Conservation (phyloP, 371 early-diverging fungal genomes). For the Gilbertella persicaria region DNA sequence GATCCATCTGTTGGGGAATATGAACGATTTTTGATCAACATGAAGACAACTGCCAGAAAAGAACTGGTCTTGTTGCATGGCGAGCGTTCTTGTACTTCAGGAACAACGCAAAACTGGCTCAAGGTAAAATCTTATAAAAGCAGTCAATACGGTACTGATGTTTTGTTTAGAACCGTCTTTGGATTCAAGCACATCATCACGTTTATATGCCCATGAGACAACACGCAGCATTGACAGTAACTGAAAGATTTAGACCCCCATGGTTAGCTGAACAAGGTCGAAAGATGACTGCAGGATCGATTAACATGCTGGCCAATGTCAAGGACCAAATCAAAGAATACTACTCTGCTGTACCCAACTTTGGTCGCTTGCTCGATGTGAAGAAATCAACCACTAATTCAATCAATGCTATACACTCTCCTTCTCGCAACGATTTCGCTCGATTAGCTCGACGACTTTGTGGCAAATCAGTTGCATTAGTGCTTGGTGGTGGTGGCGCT, state of each 20-base stretch:
- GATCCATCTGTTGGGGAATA: conserved; percentile 90
- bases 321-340: conserved; percentile 73
- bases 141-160: neutral
- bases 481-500: conserved; percentile 98
- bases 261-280: conserved; percentile 55
- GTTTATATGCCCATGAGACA: conserved; percentile 82
- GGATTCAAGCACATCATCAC: conserved; percentile 98
- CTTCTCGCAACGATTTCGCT: conserved; percentile 68
- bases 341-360: conserved; percentile 49
- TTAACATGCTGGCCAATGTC: conserved; percentile 60
- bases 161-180: conserved; percentile 65
- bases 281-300: conserved; percentile 55
- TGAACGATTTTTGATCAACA: conserved; percentile 86
- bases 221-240: conserved; percentile 19
- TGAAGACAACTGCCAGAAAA: conserved; percentile 96
- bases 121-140: conserved; percentile 44
- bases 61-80: conserved; percentile 91
- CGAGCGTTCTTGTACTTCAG: conserved; percentile 73
- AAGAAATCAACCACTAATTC: conserved; percentile 29
- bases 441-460: conserved; percentile 93
- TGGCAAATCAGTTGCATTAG: conserved; percentile 95
- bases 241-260: conserved; percentile 41
- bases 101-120: conserved; percentile 90
- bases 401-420: conserved; percentile 27
- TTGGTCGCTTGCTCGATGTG: conserved; percentile 32